Evolutionary conservation across 139 green algal species (phyloP).

Genomic region (Auxenochlorella pyrenoidosa): DNA sequence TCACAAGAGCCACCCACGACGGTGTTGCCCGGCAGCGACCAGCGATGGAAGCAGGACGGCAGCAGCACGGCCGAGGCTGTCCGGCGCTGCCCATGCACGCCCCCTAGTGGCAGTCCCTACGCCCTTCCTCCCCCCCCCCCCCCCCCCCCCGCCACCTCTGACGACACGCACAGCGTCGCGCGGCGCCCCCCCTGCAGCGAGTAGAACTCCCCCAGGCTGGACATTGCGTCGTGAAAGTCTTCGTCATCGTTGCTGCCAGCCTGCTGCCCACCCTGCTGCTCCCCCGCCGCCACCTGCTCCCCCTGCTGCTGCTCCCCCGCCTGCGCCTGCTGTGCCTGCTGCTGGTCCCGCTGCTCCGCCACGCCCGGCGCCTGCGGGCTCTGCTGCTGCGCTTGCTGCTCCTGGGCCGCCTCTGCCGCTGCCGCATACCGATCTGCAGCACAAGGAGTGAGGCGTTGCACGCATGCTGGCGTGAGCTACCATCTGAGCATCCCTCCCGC

Average conservation of each 20-base stretch:
- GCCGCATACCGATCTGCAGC: conserved; percentile 4
- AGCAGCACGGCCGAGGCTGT: no score
- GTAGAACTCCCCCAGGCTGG: conserved; percentile 6
- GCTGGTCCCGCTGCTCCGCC: neutral
- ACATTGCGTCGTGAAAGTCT: conserved; percentile 16
- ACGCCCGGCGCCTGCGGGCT: neutral
- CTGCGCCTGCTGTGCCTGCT: conserved; percentile 3
- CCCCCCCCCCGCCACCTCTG: conserved; percentile 45
- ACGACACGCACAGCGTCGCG: conserved; percentile 88
- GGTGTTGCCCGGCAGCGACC: no score
- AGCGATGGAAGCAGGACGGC: no score
- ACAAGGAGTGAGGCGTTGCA: no score
- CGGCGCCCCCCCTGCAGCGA: conserved; percentile 38
- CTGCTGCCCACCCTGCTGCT: neutral
- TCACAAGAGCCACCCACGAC: no score
- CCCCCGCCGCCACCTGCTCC: neutral
- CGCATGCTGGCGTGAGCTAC: no score
- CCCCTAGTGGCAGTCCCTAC: no score
- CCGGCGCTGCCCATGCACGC: no score
- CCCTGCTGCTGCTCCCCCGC: neutral
- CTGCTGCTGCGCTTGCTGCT: neutral
- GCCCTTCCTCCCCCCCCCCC: neutral
- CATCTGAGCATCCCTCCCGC: no score
- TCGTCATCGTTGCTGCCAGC: neutral
- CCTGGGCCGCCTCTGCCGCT: neutral